A percentile compares a stretch with the other conserved stretches of the same genome.
Evolutionary conservation across 106 monocot species (phyloP).

Genomic region (Phalaenopsis aphrodite): DNA sequence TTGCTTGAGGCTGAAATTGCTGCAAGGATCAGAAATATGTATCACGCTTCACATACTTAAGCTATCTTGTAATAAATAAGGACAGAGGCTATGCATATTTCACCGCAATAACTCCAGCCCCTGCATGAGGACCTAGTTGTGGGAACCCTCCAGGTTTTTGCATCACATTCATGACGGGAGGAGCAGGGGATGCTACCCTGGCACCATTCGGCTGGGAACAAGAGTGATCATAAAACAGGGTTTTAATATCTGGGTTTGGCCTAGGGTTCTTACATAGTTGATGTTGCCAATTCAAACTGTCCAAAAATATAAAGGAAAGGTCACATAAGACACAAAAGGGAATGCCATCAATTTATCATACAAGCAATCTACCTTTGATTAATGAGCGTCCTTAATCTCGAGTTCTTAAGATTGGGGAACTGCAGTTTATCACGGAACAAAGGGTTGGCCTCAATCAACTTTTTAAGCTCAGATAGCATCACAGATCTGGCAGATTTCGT

Average conservation of each 20-base stretch:
- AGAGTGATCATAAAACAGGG: constrained; percentile 55
- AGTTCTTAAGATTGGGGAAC: constrained; percentile 41
- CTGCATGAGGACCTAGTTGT: constrained; percentile 37
- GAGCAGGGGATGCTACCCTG: constrained; percentile 37
- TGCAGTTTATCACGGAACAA: constrained; percentile 50
- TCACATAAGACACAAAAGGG: background rate
- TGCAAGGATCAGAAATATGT: constrained; percentile 9
- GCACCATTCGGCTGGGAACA: constrained; percentile 54
- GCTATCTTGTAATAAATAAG: background rate
- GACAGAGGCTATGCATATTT: background rate
- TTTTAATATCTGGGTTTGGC: constrained; percentile 52
- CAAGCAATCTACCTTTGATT: constrained; percentile 38
- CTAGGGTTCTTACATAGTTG: constrained; percentile 55
- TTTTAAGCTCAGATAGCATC: constrained; percentile 51
- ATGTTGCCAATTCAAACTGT: constrained; percentile 71
- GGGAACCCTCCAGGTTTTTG: constrained; percentile 41
- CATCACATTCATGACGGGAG: constrained; percentile 23
- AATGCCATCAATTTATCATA: background rate
- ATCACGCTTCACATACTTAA: background rate
- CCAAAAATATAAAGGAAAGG: background rate
- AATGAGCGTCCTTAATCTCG: constrained; percentile 39
- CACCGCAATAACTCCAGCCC: constrained; percentile 1
- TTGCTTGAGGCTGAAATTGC: constrained; percentile 51
- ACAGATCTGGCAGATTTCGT: constrained; percentile 45
- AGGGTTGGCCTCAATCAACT: constrained; percentile 51